Conservation (phyloP, 257 asterid species). For the Solanum chiquidenum region DNA sequence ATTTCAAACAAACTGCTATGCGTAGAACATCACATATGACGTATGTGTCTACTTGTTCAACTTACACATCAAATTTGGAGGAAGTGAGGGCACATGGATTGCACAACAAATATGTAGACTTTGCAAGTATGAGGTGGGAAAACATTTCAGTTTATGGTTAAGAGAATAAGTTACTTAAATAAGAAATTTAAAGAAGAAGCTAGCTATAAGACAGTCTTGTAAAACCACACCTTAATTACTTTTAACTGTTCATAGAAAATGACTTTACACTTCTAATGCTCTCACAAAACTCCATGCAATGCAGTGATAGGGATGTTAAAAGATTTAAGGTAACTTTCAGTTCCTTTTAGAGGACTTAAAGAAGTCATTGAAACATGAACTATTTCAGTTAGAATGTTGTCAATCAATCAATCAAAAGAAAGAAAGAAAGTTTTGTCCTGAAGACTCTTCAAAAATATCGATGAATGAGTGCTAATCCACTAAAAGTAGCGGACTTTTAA, state of each 20-base stretch:
- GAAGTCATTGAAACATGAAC: not conserved
- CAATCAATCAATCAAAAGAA: not conserved
- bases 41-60: too few relatives aligned
- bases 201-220: not conserved
- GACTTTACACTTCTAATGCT: slow-evolving; percentile 21
- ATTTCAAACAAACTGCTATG: too few relatives aligned
- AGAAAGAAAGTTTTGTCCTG: not conserved
- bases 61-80: too few relatives aligned
- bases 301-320: slow-evolving; percentile 36
- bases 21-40: fast-evolving
- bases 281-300: slow-evolving; percentile 22
- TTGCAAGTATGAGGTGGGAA: not conserved
- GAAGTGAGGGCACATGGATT: too few relatives aligned
- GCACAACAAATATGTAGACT: not conserved
- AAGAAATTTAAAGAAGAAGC: not conserved
- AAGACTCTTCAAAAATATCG: not conserved
- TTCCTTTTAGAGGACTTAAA: not conserved
- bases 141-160: not conserved
- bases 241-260: slow-evolving; percentile 14
- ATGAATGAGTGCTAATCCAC: not conserved
- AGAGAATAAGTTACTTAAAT: not conserved
- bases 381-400: slow-evolving; percentile 11
- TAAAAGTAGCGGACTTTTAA: not conserved
- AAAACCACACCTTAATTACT: not conserved
- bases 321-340: not conserved